These are phyloP conservation scores for Schwanniomyces occidentalis DNA, from an alignment of 805 yeast genomes.

Conservation along the genomic window DNA sequence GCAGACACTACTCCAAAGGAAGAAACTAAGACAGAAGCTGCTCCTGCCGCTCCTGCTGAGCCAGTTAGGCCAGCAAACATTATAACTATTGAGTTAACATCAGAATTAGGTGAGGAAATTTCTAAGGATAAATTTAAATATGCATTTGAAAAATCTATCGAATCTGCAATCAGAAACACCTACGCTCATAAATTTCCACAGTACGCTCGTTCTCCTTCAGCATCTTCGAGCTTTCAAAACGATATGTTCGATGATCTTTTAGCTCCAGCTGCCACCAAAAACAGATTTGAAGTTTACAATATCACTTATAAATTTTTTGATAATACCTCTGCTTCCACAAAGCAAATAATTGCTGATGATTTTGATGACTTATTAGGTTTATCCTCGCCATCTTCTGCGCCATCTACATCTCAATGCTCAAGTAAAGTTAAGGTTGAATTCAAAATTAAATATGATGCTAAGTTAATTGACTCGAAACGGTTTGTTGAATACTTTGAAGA, in stretches of 20 bases:
- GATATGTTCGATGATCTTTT: conserved; percentile 42
- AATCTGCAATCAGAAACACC: conserved; percentile 28
- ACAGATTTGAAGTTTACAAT: conserved; percentile 35
- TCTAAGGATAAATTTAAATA: conserved; percentile 26
- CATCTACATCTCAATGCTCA: conserved; percentile 8
- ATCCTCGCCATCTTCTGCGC: conserved; percentile 7
- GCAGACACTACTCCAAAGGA: conserved; percentile 28
- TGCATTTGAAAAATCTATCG: conserved; percentile 31
- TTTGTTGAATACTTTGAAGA: conserved; percentile 37
- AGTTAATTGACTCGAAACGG: conserved; percentile 34
- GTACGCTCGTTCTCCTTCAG: conserved; percentile 31
- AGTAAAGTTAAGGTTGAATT: conserved; percentile 30
- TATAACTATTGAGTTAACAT: conserved; percentile 23
- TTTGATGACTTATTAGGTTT: conserved; percentile 40
- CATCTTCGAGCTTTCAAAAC: conserved; percentile 15
- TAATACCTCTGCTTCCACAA: conserved; percentile 3
- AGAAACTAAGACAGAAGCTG: conserved; percentile 10
- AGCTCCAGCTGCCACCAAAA: conserved; percentile 33
- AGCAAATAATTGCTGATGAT: conserved; percentile 9
- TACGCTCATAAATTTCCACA: conserved; percentile 39
- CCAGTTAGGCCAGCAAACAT: conserved; percentile 32
- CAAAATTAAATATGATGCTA: conserved; percentile 32
- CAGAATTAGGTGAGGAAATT: conserved; percentile 26
- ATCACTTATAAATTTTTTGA: conserved; percentile 23
- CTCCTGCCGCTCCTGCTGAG: conserved; percentile 11